Conservation (phyloP, 805 yeast species). For the Candida verbasci region DNA sequence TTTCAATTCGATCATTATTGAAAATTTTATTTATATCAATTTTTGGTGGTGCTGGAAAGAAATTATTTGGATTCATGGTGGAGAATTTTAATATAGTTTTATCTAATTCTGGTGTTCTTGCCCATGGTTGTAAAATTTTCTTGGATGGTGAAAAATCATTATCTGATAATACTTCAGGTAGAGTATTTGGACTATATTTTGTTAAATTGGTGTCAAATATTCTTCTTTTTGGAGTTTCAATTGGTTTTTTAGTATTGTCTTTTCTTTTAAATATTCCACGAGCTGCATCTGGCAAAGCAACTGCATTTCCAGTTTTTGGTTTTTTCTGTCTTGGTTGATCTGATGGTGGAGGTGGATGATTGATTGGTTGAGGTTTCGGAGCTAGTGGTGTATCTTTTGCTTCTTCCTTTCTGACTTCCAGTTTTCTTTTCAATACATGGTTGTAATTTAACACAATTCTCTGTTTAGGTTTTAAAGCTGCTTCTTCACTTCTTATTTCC, state of each 20-base stretch:
- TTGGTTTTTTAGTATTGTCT: background rate
- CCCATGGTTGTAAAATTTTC: conserved; percentile 32
- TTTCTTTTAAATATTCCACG: conserved; percentile 16
- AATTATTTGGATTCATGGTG: conserved; percentile 2
- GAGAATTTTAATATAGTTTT: conserved; percentile 14
- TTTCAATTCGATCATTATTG: background rate
- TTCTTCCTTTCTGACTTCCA: background rate
- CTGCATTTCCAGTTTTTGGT: conserved; percentile 22
- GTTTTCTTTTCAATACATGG: conserved; percentile 2
- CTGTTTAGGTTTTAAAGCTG: conserved; percentile 22
- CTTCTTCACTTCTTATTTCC: conserved; percentile 24
- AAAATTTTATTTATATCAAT: conserved; percentile 1
- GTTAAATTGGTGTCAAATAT: background rate
- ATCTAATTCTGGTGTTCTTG: conserved; percentile 33
- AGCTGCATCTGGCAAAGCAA: conserved; percentile 37
- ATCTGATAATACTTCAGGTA: conserved; percentile 41
- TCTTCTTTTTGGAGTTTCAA: conserved; percentile 1
- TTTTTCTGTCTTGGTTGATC: conserved; percentile 4
- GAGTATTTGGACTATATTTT: conserved; percentile 14
- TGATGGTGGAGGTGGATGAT: background rate
- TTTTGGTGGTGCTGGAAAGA: conserved; percentile 1
- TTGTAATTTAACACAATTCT: conserved; percentile 12
- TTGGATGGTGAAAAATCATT: conserved; percentile 26
- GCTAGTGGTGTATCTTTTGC: background rate
- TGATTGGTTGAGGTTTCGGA: background rate